Conservation (phyloP, 2,329 filamentous ascomycete species). For the Penicillium griseofulvum region DNA sequence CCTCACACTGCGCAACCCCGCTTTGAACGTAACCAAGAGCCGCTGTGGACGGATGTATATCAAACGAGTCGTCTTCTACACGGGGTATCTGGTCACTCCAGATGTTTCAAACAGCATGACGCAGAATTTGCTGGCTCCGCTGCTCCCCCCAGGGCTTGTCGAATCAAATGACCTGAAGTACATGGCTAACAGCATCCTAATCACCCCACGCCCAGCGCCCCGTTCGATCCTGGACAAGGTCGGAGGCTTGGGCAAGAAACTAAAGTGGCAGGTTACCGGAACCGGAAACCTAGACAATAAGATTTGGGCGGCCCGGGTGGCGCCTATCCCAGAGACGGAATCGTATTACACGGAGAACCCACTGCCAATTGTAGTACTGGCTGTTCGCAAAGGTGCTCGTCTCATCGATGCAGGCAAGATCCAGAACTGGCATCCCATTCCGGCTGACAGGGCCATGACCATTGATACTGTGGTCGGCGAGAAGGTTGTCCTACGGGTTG, state of each 20-base stretch:
- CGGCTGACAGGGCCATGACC: slow-evolving; percentile 66
- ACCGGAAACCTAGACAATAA: slow-evolving; percentile 72
- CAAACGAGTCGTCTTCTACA: slow-evolving; percentile 86
- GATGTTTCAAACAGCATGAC: slow-evolving; percentile 71
- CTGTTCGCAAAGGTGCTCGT: slow-evolving; percentile 69
- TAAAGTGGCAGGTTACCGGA: slow-evolving; percentile 79
- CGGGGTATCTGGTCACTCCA: slow-evolving; percentile 78
- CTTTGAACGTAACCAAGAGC: slow-evolving; percentile 41
- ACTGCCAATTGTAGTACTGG: slow-evolving; percentile 77
- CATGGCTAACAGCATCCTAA: slow-evolving; percentile 87
- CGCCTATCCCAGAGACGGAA: slow-evolving; percentile 66
- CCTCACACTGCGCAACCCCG: slow-evolving; percentile 30
- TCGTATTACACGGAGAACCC: slow-evolving; percentile 76
- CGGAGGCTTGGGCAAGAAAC: slow-evolving; percentile 79
- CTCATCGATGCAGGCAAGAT: slow-evolving; percentile 80
- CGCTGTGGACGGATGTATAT: slow-evolving; percentile 61
- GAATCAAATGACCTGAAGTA: slow-evolving; percentile 70
- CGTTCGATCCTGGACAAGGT: slow-evolving; percentile 73
- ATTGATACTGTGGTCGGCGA: slow-evolving; percentile 85
- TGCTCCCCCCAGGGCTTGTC: slow-evolving; percentile 60
- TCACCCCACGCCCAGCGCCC: slow-evolving; percentile 74
- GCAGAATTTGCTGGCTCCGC: slow-evolving; percentile 56
- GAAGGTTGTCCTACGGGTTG: slow-evolving; percentile 78
- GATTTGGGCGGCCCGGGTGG: slow-evolving; percentile 81
- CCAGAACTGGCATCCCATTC: slow-evolving; percentile 75